These are phyloP conservation scores for Lithospermum erythrorhizon DNA, from an alignment of 257 asterid species.

Conservation along the genomic window DNA sequence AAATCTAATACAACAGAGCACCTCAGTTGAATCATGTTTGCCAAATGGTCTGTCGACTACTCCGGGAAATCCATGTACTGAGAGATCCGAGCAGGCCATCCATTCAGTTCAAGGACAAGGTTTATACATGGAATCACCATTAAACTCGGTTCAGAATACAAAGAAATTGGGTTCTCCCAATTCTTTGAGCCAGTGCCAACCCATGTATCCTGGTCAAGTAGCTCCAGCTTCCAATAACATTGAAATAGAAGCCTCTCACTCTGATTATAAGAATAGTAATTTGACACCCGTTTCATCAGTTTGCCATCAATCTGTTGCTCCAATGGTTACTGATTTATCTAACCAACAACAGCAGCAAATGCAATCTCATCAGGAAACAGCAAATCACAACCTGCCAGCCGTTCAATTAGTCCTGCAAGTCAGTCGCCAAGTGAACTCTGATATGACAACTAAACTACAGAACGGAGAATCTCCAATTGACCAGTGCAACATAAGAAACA, in stretches of 20 bases:
- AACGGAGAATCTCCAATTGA: constrained; percentile 35
- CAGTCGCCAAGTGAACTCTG: constrained; percentile 36
- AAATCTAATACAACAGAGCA: constrained; percentile 48
- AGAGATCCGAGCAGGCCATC: constrained; percentile 40
- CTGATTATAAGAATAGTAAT: constrained; percentile 36
- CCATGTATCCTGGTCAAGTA: constrained; percentile 42
- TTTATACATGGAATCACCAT: constrained; percentile 31
- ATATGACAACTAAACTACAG: constrained; percentile 31
- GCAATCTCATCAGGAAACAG: constrained; percentile 39
- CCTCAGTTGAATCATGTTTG: constrained; percentile 38
- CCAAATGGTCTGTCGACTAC: constrained; percentile 46
- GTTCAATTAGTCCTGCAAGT: constrained; percentile 35
- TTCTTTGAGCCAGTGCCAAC: constrained; percentile 39
- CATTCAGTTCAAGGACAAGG: constrained; percentile 42
- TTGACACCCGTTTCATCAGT: constrained; percentile 30
- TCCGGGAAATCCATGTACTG: constrained; percentile 34
- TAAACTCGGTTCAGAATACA: constrained; percentile 31
- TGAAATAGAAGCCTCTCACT: constrained; percentile 30
- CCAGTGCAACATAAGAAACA: constrained; percentile 33
- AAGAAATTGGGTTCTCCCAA: constrained; percentile 33
- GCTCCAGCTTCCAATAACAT: constrained; percentile 41
- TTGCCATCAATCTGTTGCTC: constrained; percentile 37
- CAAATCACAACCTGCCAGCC: constrained; percentile 40
- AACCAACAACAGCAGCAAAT: constrained; percentile 22
- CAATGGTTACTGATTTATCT: constrained; percentile 31